Conservation (phyloP, 495 filamentous ascomycete species). For the Saxophila tyrrhenica region DNA sequence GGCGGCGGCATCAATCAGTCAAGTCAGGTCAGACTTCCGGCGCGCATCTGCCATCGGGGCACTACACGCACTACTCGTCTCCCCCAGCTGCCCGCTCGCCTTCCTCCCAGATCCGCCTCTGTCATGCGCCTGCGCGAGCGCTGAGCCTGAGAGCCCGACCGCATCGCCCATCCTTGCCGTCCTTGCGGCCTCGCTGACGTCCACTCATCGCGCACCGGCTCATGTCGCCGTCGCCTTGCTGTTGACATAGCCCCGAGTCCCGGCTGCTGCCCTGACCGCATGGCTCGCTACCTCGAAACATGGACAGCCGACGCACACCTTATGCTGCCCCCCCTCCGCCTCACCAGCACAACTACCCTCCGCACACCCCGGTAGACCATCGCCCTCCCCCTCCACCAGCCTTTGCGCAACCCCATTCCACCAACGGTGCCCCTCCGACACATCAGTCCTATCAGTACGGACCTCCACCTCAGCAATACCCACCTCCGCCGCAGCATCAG, state of each 20-base stretch:
- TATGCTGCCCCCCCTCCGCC: constrained; percentile 5
- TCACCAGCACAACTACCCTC: not conserved
- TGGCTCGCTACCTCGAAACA: constrained; percentile 6
- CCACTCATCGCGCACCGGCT: not conserved
- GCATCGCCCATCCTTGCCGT: too few relatives aligned
- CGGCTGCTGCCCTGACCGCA: constrained; percentile 6
- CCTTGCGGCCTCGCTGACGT: not conserved
- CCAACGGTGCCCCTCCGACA: not conserved
- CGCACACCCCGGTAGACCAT: not conserved
- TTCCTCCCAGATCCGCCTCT: not conserved
- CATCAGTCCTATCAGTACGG: not conserved
- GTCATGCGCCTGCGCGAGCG: not conserved
- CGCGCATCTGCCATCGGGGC: not conserved
- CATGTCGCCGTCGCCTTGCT: constrained; percentile 5
- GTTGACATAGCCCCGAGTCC: constrained; percentile 1
- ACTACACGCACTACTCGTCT: not conserved
- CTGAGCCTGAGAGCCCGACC: too few relatives aligned
- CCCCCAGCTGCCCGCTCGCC: not conserved
- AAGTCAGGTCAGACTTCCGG: too few relatives aligned
- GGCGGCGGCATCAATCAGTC: not conserved
- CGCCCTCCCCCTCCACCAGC: not conserved
- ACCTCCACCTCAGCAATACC: not conserved
- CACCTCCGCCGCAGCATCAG: not conserved
- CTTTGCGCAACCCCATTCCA: not conserved
- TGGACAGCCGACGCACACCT: constrained; percentile 2